Evolutionary conservation across 345 rosid genomes (phyloP).

Genomic region (Barbarea vulgaris): DNA sequence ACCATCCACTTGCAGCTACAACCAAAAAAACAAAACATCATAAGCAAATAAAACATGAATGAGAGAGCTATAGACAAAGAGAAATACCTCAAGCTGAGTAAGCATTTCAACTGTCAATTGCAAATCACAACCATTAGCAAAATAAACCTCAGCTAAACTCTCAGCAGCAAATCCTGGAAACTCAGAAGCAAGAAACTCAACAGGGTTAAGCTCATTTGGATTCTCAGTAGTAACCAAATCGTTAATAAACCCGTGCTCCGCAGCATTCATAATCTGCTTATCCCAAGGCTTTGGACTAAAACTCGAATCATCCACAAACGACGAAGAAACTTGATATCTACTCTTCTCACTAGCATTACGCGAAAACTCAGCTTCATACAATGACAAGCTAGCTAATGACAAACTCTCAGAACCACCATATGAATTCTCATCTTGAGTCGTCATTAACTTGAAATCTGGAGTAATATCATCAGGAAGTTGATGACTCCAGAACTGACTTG

Average conservation of each 20-base stretch:
- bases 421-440: constrained; percentile 66
- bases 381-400: constrained; percentile 70
- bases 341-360: constrained; percentile 61
- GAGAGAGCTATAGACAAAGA: constrained; percentile 2
- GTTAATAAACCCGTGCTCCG: constrained; percentile 54
- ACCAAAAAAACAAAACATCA: constrained; percentile 8
- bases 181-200: constrained; percentile 81
- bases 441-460: constrained; percentile 83
- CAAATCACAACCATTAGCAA: constrained; percentile 89
- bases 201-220: constrained; percentile 57
- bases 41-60: background rate
- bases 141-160: constrained; percentile 90
- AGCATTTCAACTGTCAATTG: constrained; percentile 94
- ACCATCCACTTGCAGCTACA: constrained; percentile 93
- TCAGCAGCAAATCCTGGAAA: constrained; percentile 96
- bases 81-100: constrained; percentile 90
- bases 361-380: constrained; percentile 56
- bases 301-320: constrained; percentile 60
- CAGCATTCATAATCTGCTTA: constrained; percentile 64
- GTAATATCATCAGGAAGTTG: constrained; percentile 97
- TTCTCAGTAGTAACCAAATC: constrained; percentile 58
- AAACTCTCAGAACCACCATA: constrained; percentile 62
- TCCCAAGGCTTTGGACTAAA: constrained; percentile 74
- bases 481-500: constrained; percentile 82
- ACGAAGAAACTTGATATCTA: constrained; percentile 58